Conservation (phyloP, 345 rosid species). For the Gossypioides kirkii region DNA sequence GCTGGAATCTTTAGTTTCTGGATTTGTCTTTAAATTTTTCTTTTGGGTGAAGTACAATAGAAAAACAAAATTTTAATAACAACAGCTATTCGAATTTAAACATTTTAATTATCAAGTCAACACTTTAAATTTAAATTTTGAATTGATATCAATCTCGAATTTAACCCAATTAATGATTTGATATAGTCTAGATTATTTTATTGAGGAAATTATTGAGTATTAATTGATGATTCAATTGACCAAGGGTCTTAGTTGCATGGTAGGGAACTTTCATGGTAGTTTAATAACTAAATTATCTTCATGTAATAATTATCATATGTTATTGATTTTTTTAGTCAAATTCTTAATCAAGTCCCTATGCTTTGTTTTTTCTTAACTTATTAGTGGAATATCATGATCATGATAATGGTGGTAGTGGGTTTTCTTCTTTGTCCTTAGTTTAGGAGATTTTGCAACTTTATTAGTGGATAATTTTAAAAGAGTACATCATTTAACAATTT, state of each 20-base stretch:
- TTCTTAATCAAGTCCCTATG: neutral
- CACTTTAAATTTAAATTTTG: too few relatives aligned
- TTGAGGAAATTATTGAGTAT: neutral
- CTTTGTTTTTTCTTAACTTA: neutral
- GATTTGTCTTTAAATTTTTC: too few relatives aligned
- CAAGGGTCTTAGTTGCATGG: neutral
- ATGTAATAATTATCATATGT: neutral
- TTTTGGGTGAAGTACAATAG: too few relatives aligned
- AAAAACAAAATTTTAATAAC: too few relatives aligned
- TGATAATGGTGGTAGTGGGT: neutral
- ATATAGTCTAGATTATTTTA: neutral
- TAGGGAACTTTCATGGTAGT: neutral
- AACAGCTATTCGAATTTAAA: too few relatives aligned
- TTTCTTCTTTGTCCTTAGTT: too few relatives aligned
- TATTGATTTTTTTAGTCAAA: neutral
- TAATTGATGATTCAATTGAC: neutral
- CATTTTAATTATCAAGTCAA: rapidly evolving
- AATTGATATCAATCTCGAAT: too few relatives aligned
- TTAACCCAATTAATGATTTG: neutral
- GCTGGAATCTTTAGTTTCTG: rapidly evolving
- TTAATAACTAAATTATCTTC: neutral
- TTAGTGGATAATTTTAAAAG: neutral
- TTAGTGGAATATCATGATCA: neutral
- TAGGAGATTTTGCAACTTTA: neutral
- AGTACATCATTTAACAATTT: too few relatives aligned